Base-by-base conservation (phyloP, 139 green algal genomes). In the Coelastrella sp. region DNA sequence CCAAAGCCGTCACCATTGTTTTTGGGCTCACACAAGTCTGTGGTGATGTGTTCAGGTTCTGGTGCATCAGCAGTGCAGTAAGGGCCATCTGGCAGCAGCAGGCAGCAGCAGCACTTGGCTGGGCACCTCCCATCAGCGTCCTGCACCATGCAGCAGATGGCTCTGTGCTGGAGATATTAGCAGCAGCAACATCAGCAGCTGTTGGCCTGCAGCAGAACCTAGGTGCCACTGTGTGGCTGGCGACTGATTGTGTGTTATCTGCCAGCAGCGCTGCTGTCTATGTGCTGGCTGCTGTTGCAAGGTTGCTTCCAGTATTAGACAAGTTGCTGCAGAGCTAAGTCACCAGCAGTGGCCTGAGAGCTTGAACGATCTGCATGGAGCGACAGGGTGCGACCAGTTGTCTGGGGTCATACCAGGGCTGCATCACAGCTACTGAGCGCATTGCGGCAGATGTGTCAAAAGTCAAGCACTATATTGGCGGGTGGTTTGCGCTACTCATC, bases 21-120 rank as follows among this genome's bases (percentile, higher is more conserved):
- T 14, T 17, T 72, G 63, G 57, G 58, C 11, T 58, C 7, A 11
- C 68, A 57, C 56, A 68, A 20, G 20, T 85, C 7, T 58, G 11
- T 35, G 79, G 79, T 57, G 79, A 85, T 85, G 49, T 19, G 10
- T 85, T 85, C 58, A 68, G 79, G 57, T 22, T 85, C 57, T 27
- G 57, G 20, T 85, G 79, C 58, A 22, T 85, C 57, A 72, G 79
- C 79, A 56, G 79, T 56, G 79, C 20, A 9, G 79, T 12, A 9
- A 10, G 20, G 17, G 20, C 35, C 6, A 8, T 85, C 19, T 35
- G 19, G 79, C 79, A 56, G 79, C 79, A 85, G 56, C 79, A 85
- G 58, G 79, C 17, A 11, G 22, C 79, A 49, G 19, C 58, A 35
- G 79, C 20, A 56, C 22, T 58, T 63, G 11, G 35, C 7, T 15